Percentiles rank a stretch among this genome's conserved stretches.
Evolutionary conservation across 2,329 filamentous ascomycete genomes (phyloP).

Genomic region (Aspergillus flavus): DNA sequence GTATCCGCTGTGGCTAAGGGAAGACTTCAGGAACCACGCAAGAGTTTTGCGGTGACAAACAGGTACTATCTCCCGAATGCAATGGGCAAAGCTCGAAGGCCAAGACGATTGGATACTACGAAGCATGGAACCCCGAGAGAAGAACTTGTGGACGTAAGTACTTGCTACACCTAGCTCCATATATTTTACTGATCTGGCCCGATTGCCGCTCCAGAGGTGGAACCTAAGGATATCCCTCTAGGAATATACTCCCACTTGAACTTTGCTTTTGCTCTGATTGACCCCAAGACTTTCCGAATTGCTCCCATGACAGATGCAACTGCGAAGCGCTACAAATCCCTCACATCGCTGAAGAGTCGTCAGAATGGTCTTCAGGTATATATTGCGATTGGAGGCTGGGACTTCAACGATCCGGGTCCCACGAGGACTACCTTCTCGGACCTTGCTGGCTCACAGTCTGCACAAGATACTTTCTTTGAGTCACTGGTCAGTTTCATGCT

Average conservation of each 20-base stretch:
- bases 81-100: conserved; percentile 6
- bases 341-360: conserved; percentile 38
- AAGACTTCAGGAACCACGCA: conserved; percentile 7
- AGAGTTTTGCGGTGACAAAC: conserved; percentile 11
- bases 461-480: conserved; percentile 16
- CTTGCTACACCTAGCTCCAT: neutral
- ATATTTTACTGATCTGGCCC: neutral
- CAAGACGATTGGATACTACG: conserved; percentile 41
- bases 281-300: conserved; percentile 37
- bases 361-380: conserved; percentile 22
- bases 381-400: conserved; percentile 31
- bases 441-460: conserved; percentile 16
- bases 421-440: conserved; percentile 20
- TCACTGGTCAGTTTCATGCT: conserved; percentile 17
- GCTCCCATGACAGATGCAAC: conserved; percentile 28
- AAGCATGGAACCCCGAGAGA: conserved; percentile 32
- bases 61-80: conserved; percentile 16
- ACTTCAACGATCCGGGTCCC: conserved; percentile 26
- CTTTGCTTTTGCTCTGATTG: conserved; percentile 48
- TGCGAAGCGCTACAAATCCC: conserved; percentile 19
- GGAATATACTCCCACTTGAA: conserved; percentile 35
- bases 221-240: conserved; percentile 22
- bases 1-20: neutral
- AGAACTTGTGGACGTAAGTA: conserved; percentile 20
- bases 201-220: conserved; percentile 10